Conservation (phyloP, 2,329 filamentous ascomycete species). For the Aspergillus sergii region DNA sequence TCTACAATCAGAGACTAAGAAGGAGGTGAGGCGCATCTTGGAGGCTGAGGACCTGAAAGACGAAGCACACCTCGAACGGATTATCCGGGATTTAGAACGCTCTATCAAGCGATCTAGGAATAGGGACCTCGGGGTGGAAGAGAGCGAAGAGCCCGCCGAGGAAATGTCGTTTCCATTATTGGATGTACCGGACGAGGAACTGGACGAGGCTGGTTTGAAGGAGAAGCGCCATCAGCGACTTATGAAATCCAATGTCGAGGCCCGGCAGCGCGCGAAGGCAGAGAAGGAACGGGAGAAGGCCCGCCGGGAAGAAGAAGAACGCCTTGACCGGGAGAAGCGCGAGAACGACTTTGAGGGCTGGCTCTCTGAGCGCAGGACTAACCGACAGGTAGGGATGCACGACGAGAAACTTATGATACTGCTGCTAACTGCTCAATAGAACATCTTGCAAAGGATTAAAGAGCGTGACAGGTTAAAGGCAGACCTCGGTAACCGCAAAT, state of each 20-base stretch:
- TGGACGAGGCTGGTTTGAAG: constrained; percentile 89
- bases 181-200: constrained; percentile 84
- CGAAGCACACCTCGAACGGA: constrained; percentile 79
- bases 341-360: constrained; percentile 83
- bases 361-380: constrained; percentile 78
- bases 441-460: constrained; percentile 80
- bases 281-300: constrained; percentile 95
- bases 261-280: constrained; percentile 86
- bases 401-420: too few species aligned
- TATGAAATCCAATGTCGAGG: constrained; percentile 93
- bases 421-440: constrained; percentile 45
- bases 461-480: constrained; percentile 91
- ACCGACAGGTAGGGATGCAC: constrained; percentile 55
- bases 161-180: constrained; percentile 85
- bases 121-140: constrained; percentile 88
- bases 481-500: constrained; percentile 94
- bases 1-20: constrained; percentile 79
- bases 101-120: constrained; percentile 87
- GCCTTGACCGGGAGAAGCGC: constrained; percentile 79
- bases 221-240: constrained; percentile 90
- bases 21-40: constrained; percentile 81
- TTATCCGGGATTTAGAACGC: constrained; percentile 86
- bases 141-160: constrained; percentile 72
- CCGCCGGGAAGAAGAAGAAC: constrained; percentile 77
- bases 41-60: constrained; percentile 93